Conservation (phyloP, 768 basidiomycete genomes). For the Serendipita sp. region DNA sequence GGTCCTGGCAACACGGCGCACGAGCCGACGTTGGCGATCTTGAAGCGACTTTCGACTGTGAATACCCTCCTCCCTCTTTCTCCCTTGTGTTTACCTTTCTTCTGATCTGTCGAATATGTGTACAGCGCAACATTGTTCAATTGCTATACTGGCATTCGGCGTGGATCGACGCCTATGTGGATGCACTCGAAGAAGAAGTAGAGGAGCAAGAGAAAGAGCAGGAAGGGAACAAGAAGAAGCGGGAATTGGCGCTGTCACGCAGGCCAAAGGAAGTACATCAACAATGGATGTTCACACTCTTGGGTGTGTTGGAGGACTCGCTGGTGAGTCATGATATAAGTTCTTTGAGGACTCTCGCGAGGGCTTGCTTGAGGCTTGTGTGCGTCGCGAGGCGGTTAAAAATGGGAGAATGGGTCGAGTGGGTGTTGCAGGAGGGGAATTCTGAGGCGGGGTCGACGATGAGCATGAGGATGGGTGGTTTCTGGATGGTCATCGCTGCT, state of each 20-base stretch:
- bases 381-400: conserved; percentile 18
- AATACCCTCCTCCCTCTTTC: neutral
- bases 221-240: neutral
- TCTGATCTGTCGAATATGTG: too few species aligned
- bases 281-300: conserved; percentile 66
- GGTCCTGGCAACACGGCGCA: neutral
- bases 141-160: neutral
- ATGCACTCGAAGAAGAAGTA: neutral
- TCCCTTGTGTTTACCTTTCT: neutral
- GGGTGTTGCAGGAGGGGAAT: too few species aligned
- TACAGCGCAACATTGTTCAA: neutral
- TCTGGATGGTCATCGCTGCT: conserved; percentile 58
- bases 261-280: conserved; percentile 25
- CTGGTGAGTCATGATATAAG: conserved; percentile 63
- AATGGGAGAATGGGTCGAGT: conserved; percentile 9
- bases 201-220: too few species aligned
- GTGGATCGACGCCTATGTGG: neutral
- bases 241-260: neutral
- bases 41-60: neutral
- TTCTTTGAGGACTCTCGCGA: conserved; percentile 53
- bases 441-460: too few species aligned
- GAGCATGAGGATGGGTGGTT: conserved; percentile 26
- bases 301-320: conserved; percentile 51
- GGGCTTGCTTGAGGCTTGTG: conserved; percentile 45
- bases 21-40: neutral